phyloP scores from a whole-genome alignment of 495 filamentous ascomycete genomes.

The Daldinia loculata region DNA sequence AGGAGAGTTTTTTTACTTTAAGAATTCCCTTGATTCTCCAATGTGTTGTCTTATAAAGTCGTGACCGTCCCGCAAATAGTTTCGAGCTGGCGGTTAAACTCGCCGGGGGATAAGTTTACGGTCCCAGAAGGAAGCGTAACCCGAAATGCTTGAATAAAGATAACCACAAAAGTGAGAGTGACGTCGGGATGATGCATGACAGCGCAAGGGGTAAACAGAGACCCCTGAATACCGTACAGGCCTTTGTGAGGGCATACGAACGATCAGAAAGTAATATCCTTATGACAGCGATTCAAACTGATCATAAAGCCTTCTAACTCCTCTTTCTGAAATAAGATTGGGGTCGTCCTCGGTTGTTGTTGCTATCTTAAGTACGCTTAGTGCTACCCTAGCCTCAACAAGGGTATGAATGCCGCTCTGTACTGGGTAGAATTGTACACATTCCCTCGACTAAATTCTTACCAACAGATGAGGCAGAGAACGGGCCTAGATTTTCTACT shows the following conservation, averaged over 20 bases:
- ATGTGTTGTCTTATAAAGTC: not conserved
- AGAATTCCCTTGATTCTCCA: not conserved
- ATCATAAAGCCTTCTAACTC: not conserved
- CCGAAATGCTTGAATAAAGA: not conserved
- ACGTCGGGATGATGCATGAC: not conserved
- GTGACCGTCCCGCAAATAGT: not conserved
- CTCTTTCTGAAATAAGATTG: not conserved
- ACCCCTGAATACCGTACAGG: not conserved
- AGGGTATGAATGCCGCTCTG: not conserved
- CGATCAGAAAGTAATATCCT: not conserved
- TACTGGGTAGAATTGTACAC: not conserved
- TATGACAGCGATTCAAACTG: not conserved
- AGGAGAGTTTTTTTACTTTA: not conserved
- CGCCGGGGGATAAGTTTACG: not conserved
- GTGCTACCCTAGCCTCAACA: not conserved
- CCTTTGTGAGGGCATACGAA: not conserved
- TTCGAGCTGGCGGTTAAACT: not conserved
- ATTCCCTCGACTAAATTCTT: not conserved
- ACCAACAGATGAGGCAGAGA: not conserved
- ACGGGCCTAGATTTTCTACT: not conserved
- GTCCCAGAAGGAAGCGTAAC: not conserved
- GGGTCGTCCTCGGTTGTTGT: not conserved
- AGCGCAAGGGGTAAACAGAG: not conserved
- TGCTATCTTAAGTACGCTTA: not conserved
- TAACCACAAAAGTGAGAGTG: not conserved